phyloP scores from a whole-genome alignment of 306 rosid species.

The Cucurbita maxima region DNA sequence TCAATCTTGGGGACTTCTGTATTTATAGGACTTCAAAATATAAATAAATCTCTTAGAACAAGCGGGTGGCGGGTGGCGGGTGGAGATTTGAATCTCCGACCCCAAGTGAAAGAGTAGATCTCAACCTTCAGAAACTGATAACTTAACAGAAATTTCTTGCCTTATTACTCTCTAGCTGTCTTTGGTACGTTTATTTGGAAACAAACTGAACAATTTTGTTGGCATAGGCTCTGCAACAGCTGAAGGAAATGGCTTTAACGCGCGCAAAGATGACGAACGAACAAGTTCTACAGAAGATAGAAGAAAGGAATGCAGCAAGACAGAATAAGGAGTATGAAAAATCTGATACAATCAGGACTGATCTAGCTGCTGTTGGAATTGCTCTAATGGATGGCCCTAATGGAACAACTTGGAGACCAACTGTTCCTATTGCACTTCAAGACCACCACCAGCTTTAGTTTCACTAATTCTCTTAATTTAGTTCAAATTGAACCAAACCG shows the following conservation, averaged over 20 bases:
- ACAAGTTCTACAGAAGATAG: slow-evolving; percentile 46
- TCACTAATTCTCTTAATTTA: too few relatives aligned
- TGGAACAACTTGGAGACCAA: slow-evolving; percentile 86
- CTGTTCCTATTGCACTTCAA: slow-evolving; percentile 70
- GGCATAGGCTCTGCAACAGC: slow-evolving; percentile 59
- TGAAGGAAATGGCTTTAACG: slow-evolving; percentile 57
- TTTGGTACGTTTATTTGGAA: neutral
- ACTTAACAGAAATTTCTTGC: neutral
- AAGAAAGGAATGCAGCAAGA: slow-evolving; percentile 68
- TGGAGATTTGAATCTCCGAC: too few relatives aligned
- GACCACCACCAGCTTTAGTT: slow-evolving; percentile 16
- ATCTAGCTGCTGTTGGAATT: slow-evolving; percentile 60
- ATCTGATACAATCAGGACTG: slow-evolving; percentile 68
- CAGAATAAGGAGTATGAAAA: slow-evolving; percentile 58
- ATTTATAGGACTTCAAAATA: neutral
- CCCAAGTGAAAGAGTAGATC: too few relatives aligned
- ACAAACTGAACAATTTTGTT: neutral
- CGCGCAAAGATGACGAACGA: slow-evolving; percentile 74
- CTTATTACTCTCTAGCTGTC: neutral
- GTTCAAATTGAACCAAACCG: too few relatives aligned
- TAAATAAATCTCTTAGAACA: neutral
- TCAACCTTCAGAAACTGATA: too few relatives aligned
- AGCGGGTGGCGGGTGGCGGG: neutral
- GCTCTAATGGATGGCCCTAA: slow-evolving; percentile 79
- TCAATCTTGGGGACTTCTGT: neutral